Evolutionary conservation across 2,329 filamentous ascomycete species (phyloP), one percentile per base, ranked within the genome.

Genomic region (Hypoxylon sp.): DNA sequence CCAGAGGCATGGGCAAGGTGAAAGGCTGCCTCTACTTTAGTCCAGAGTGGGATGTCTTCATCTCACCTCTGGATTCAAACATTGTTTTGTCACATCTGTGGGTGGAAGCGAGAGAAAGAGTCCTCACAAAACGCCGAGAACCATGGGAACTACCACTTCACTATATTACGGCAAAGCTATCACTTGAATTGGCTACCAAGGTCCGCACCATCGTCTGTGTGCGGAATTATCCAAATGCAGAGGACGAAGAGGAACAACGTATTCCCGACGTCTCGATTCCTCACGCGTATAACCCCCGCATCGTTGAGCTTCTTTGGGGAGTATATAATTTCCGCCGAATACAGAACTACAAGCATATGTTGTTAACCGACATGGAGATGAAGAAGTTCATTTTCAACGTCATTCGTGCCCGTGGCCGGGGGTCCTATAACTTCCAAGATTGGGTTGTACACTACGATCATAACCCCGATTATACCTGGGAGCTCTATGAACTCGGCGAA

Each of bases 21-120:
- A 63, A 31, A n/a, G 65, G 65, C 10, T 19, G 11, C 17, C 37
- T 67, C 19, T 67, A 67, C 37, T 19, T 63, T 26, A 67, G 33
- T 26, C 48, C 54, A 6, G 19, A 55, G 14, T 59, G 48, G 42
- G 54, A 63, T 31, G 33, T 47, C 22, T 61, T 66, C 51, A 37
- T 61, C 44, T 26, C 26, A 5, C 13, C 37, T 24, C 19, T 13
- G 39, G 33, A 24, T 44, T 13, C 37, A 11, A 44, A 51, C 35
- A 39, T 29, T 29, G 22, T 64, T 35, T 33, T 19, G 9, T 19
- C 51, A 14, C 19, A 53, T 56, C 9, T 44, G 39, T 44, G 39
- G 39, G 39, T 44, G 10, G 39, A 44, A 44, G 39, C 10, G 39
- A 44, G 17, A 5, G 39, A 44, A 22, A 44, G 39, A 19, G 8